Conservation (phyloP, 1,284 basidiomycete species). For the Ceratobasidium sp. region DNA sequence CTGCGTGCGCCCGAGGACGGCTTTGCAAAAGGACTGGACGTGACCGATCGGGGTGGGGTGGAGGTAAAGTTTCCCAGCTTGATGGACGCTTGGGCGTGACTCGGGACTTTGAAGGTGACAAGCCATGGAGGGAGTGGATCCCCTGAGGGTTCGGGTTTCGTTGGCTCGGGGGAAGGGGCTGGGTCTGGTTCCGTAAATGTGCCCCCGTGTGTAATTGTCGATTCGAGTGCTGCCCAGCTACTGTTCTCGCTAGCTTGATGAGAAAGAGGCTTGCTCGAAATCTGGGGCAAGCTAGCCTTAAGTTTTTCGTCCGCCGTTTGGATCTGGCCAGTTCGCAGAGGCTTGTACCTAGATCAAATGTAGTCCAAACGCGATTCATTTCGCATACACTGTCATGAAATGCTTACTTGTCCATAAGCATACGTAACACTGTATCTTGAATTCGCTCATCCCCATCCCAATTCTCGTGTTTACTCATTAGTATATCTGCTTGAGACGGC, state of each 20-base stretch:
- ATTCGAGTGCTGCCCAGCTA: constrained; percentile 59
- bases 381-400: constrained; percentile 5
- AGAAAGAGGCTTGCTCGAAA: constrained; percentile 45
- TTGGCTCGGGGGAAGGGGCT: not conserved
- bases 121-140: constrained; percentile 72
- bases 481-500: constrained; percentile 37
- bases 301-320: constrained; percentile 77
- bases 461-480: constrained; percentile 57
- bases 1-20: constrained; percentile 57
- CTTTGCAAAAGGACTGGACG: constrained; percentile 47
- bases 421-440: constrained; percentile 76
- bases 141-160: not conserved
- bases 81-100: constrained; percentile 61
- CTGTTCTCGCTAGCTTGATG: constrained; percentile 52
- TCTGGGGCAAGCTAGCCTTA: constrained; percentile 57
- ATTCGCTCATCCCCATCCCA: constrained; percentile 80
- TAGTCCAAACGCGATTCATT: not conserved
- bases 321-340: constrained; percentile 68
- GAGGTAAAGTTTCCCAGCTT: constrained; percentile 59
- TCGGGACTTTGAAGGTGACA: constrained; percentile 67
- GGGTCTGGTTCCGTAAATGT: not conserved
- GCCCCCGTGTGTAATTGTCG: not conserved
- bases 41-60: constrained; percentile 44
- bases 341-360: constrained; percentile 61
- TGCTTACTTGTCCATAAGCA: constrained; percentile 75